Evolutionary conservation across 495 filamentous ascomycete genomes (phyloP), one percentile per base, ranked within the genome.

Genomic region (Podospora bellae-mahoneyi): DNA sequence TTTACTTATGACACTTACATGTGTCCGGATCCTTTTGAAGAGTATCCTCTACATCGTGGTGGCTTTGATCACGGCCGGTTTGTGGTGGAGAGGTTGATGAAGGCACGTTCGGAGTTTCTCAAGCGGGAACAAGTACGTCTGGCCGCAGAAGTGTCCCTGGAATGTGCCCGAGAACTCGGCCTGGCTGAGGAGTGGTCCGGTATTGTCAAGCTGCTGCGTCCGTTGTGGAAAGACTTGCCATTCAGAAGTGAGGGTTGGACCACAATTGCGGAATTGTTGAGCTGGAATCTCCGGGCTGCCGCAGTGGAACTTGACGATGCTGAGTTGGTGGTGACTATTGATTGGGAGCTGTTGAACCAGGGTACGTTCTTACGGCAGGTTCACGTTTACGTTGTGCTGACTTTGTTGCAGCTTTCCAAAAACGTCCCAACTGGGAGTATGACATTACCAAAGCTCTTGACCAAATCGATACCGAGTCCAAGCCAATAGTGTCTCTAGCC

Each of bases 211-310:
- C 78, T 93, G 28, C 82, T 98, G 19, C 79, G 84, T 20, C 87
- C 91, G 5, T 75, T 91, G 0, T 97, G 91, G 93, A 80, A 88
- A 62, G 84, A 81, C 4, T 85, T 92, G 78, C 85, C 84, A 10
- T 96, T 91, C 84, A 86, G 95, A 58, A 79, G 77, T 44, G 90
- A 96, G 70, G 88, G 91, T 19, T 98, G 96, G 95, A 90, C 89
- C 84, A 78, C 84, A 55, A 82, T 93, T 10, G 87, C 92, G 65
- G 87, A 88, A 75, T 88, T 90, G 58, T 82, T 95, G 62, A 83
- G 88, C 64, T 92, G 90, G 90, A 82, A 84, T 10, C 81, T 97
- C 55, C 85, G 92, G 71, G 83, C 91, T 66, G 92, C 90, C 69
- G 94, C 94, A 4, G 72, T 83, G 0, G 84, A 84, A 62, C 75